phyloP scores from a whole-genome alignment of 768 basidiomycete species.

The Boletus rubropictus region DNA sequence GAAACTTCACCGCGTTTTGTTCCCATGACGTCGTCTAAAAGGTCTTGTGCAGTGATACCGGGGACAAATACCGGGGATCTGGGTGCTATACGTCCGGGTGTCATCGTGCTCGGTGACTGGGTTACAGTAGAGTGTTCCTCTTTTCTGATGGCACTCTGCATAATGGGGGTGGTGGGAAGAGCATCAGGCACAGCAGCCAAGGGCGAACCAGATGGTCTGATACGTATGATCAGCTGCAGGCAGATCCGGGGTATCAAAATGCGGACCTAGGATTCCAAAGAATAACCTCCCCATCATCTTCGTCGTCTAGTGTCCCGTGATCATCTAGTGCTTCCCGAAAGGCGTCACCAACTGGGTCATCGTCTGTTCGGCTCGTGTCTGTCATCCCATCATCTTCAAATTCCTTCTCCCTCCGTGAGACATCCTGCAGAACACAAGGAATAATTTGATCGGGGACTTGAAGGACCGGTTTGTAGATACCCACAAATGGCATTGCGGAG shows the following conservation, averaged over 20 bases:
- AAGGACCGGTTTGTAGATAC: neutral
- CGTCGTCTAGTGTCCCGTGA: constrained; percentile 33
- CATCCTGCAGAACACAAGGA: constrained; percentile 4
- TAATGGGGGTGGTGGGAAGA: constrained; percentile 21
- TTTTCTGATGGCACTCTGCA: neutral
- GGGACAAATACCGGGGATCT: constrained; percentile 19
- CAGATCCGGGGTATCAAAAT: neutral
- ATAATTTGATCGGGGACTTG: constrained; percentile 14
- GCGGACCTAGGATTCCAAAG: constrained; percentile 66
- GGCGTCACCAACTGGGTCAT: constrained; percentile 68
- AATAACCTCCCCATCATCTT: constrained; percentile 63
- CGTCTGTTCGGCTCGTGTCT: constrained; percentile 63
- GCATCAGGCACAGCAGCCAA: constrained; percentile 3
- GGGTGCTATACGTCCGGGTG: constrained; percentile 26
- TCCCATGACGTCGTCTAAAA: constrained; percentile 43
- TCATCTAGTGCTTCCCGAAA: constrained; percentile 46
- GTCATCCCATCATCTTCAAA: constrained; percentile 61
- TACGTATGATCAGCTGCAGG: constrained; percentile 2
- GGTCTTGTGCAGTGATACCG: constrained; percentile 60
- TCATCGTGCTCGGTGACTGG: neutral
- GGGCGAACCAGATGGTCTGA: constrained; percentile 20
- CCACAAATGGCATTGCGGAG: constrained; percentile 6
- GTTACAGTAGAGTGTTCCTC: constrained; percentile 2
- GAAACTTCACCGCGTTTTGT: constrained; percentile 18
- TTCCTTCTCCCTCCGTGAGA: constrained; percentile 11